A percentile compares a stretch with the other conserved stretches of the same genome.
Conservation (phyloP, 2,329 filamentous ascomycete genomes). For the Alternaria ventricosa region DNA sequence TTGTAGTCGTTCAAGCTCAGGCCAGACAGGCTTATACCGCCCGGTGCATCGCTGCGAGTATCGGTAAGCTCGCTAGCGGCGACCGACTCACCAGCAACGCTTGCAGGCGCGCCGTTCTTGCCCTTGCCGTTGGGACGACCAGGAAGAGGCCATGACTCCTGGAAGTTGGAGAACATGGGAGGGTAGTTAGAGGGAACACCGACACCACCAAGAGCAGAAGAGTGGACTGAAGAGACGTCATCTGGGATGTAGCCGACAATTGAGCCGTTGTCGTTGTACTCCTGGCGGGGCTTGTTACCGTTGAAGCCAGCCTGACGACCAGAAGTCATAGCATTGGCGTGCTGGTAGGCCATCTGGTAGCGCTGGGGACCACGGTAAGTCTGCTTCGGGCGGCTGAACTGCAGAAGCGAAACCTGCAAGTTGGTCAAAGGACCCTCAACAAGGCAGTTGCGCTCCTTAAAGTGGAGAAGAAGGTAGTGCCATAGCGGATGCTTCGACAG, state of each 20-base stretch:
- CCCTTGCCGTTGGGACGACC: conserved; percentile 73
- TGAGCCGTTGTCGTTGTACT: conserved; percentile 78
- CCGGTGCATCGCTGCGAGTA: conserved; percentile 76
- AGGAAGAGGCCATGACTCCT: conserved; percentile 88
- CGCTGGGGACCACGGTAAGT: conserved; percentile 88
- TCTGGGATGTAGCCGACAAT: conserved; percentile 96
- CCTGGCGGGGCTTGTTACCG: conserved; percentile 59
- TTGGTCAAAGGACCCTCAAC: conserved; percentile 96
- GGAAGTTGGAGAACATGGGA: conserved; percentile 94
- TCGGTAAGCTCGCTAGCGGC: conserved; percentile 91
- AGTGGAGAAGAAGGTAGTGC: conserved; percentile 94
- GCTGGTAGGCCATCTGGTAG: conserved; percentile 80
- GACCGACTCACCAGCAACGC: conserved; percentile 88
- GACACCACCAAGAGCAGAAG: conserved; percentile 84
- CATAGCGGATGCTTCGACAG: conserved; percentile 96
- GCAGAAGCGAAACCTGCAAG: conserved; percentile 90
- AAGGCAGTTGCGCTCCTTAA: conserved; percentile 95
- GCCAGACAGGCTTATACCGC: conserved; percentile 88
- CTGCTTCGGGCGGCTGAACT: conserved; percentile 93
- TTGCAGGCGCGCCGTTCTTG: conserved; percentile 69
- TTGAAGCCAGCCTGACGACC: conserved; percentile 48
- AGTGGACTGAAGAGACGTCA: conserved; percentile 94
- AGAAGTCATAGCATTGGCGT: conserved; percentile 66
- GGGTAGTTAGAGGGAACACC: conserved; percentile 85
- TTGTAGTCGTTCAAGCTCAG: conserved; percentile 74